phyloP scores from a whole-genome alignment of 257 asterid genomes.

The Primulina tabacum region DNA sequence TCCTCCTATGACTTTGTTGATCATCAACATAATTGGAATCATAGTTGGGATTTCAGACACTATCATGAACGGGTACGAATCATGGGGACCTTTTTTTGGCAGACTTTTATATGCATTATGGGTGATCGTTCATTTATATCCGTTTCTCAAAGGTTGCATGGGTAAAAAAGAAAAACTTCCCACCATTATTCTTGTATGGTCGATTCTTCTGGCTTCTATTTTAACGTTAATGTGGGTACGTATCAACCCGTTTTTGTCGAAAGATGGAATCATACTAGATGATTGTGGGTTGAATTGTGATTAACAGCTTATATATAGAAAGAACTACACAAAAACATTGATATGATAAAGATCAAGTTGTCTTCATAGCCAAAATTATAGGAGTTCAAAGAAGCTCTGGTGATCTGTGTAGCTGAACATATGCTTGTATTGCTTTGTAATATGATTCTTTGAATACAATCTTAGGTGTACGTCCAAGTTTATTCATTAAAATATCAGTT shows the following conservation, averaged over 20 bases:
- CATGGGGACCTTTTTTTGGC: constrained; percentile 67
- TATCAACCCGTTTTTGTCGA: constrained; percentile 51
- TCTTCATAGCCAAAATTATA: not conserved
- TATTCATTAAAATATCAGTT: constrained; percentile 12
- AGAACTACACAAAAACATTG: not conserved
- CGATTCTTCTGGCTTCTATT: constrained; percentile 61
- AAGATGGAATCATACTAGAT: constrained; percentile 50
- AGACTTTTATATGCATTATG: constrained; percentile 55
- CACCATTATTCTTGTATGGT: constrained; percentile 61
- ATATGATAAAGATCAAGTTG: not conserved
- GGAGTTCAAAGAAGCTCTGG: constrained; percentile 5
- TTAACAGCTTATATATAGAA: constrained; percentile 21
- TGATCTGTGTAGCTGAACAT: constrained; percentile 28
- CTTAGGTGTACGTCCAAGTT: too few relatives aligned
- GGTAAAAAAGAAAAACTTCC: constrained; percentile 57
- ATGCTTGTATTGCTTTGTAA: constrained; percentile 9
- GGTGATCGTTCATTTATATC: constrained; percentile 66
- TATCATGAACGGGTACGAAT: constrained; percentile 52
- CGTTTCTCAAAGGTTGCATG: constrained; percentile 67
- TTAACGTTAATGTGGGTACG: constrained; percentile 69
- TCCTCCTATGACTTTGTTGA: constrained; percentile 52
- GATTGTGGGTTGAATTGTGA: constrained; percentile 62
- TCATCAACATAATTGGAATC: constrained; percentile 58
- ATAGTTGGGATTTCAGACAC: constrained; percentile 56
- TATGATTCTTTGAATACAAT: constrained; percentile 59